phyloP scores from a whole-genome alignment of 257 asterid genomes.

The Forsythia viridissima region DNA sequence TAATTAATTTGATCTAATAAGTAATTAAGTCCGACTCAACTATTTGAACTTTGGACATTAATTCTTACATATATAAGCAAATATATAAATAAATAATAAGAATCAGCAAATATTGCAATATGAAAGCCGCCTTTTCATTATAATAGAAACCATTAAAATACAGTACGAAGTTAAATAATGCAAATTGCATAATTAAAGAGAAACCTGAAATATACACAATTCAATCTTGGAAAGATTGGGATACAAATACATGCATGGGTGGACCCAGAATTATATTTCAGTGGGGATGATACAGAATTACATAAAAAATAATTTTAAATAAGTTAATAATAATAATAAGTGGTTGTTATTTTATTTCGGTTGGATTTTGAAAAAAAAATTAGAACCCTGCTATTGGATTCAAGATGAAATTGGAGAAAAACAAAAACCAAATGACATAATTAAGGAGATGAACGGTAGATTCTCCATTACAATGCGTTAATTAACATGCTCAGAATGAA shows the following conservation, averaged over 20 bases:
- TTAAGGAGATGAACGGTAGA: not conserved
- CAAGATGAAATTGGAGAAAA: too few species aligned
- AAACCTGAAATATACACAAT: slow-evolving; percentile 13
- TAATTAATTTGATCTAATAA: too few species aligned
- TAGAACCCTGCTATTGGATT: too few species aligned
- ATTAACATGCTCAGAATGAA: slow-evolving; percentile 62
- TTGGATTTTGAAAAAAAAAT: too few species aligned
- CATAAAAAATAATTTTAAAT: too few species aligned
- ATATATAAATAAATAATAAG: not conserved
- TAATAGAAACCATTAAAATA: not conserved
- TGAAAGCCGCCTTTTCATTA: not conserved
- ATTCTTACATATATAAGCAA: not conserved
- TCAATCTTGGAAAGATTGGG: not conserved
- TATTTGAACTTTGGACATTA: too few species aligned
- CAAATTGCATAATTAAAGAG: slow-evolving; percentile 18
- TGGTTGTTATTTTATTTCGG: too few species aligned
- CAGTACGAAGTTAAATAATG: not conserved
- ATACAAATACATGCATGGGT: not conserved
- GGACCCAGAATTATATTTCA: too few species aligned
- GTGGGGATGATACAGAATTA: too few species aligned
- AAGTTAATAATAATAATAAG: too few species aligned
- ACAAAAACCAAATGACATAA: not conserved
- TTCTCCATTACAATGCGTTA: not conserved
- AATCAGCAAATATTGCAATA: too few species aligned
- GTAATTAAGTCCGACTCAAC: too few species aligned